Evolutionary conservation across 371 early-diverging fungal species (phyloP).

Genomic region (Dichotomocladium elegans): DNA sequence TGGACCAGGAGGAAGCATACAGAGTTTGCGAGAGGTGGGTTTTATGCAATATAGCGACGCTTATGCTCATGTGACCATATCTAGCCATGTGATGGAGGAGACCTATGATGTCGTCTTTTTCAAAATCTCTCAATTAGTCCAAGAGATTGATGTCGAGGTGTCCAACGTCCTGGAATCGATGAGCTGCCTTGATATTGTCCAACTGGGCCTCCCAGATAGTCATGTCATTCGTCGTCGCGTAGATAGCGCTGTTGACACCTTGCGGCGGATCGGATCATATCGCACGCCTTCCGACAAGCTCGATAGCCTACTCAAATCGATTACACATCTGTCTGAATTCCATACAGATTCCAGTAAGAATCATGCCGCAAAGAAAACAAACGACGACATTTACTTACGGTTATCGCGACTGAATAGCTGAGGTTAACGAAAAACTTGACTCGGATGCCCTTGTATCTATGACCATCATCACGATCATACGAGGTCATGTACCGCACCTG

Average conservation of each 20-base stretch:
- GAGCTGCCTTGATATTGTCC: constrained; percentile 45
- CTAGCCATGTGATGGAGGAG: constrained; percentile 49
- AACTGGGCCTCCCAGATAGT: constrained; percentile 38
- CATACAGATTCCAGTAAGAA: too few species aligned
- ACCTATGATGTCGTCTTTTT: constrained; percentile 59
- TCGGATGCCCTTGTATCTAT: constrained; percentile 52
- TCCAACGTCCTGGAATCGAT: constrained; percentile 33
- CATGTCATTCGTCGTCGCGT: constrained; percentile 30
- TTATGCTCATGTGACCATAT: not conserved
- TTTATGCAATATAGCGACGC: not conserved
- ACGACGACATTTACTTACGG: too few species aligned
- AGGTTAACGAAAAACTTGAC: constrained; percentile 13
- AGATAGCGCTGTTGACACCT: constrained; percentile 32
- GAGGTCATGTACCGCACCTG: constrained; percentile 49
- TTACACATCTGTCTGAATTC: not conserved
- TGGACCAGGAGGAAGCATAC: not conserved
- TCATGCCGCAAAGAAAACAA: not conserved
- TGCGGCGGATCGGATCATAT: constrained; percentile 46
- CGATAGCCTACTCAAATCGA: constrained; percentile 22
- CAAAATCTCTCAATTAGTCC: constrained; percentile 41
- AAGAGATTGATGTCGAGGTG: constrained; percentile 33
- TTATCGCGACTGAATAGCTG: too few species aligned
- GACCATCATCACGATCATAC: constrained; percentile 45
- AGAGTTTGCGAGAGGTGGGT: constrained; percentile 32
- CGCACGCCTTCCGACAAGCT: constrained; percentile 54